Base-by-base conservation (phyloP, 106 monocot species). In the Agapanthus africanus region DNA sequence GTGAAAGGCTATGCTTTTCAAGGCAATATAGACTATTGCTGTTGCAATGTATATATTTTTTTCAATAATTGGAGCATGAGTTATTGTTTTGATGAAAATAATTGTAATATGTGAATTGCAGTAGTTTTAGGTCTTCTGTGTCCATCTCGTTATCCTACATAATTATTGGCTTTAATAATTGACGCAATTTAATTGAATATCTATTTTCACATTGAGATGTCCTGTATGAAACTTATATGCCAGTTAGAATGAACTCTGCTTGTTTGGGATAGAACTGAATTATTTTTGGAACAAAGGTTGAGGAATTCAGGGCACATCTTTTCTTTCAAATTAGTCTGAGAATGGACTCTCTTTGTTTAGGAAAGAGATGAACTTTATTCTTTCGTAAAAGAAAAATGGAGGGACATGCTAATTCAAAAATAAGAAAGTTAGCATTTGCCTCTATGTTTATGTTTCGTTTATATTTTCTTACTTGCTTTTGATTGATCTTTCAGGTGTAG, bases 401-500 rank as follows among this genome's bases (percentile, higher is more conserved):
- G n/a, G n/a, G n/a, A n/a, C n/a, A n/a, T n/a, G n/a, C n/a, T n/a
- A n/a, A n/a, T n/a, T n/a, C n/a, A n/a, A n/a, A n/a, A n/a, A n/a
- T n/a, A n/a, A n/a, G n/a, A n/a, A n/a, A n/a, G n/a, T n/a, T n/a
- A n/a, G n/a, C n/a, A n/a, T n/a, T n/a, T n/a, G n/a, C n/a, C n/a
- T n/a, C n/a, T n/a, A n/a, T n/a, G n/a, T n/a, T n/a, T n/a, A n/a
- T n/a, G n/a, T n/a, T n/a, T n/a, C n/a, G n/a, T n/a, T n/a, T n/a
- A 0, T 35, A 30, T 54, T 50, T 51, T 47, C 42, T 80, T 41
- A 10, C 36, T 66, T 62, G 25, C 32, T 49, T 60, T 54, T 44
- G 60, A 68, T 56, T 68, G 28, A 59, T 44, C 27, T 73, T 85
- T 57, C 84, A 99, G 97, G 97, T 79, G 87, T 84, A 73, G 88